phyloP scores from a whole-genome alignment of 805 yeast genomes.

The Candida odintsovae region DNA sequence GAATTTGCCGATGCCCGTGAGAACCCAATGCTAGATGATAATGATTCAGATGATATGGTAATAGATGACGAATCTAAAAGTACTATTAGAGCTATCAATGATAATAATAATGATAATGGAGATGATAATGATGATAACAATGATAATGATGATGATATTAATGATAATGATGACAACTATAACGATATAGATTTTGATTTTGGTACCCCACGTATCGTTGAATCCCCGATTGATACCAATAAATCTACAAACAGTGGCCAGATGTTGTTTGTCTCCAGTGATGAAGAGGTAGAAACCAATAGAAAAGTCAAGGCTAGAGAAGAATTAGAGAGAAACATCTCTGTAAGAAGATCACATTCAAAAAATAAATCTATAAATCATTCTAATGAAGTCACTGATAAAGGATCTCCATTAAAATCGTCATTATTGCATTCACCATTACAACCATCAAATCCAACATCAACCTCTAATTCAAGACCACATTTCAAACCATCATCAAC shows the following conservation, averaged over 20 bases:
- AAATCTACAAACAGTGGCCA: constrained; percentile 5
- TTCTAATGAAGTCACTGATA: background rate
- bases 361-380: background rate
- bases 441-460: constrained; percentile 3
- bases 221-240: background rate
- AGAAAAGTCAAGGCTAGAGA: constrained; percentile 6
- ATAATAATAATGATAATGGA: background rate
- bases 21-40: constrained; percentile 10
- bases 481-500: background rate
- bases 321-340: constrained; percentile 18
- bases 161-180: constrained; percentile 6
- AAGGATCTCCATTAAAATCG: constrained; percentile 6
- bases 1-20: constrained; percentile 18
- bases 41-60: constrained; percentile 24
- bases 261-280: constrained; percentile 16
- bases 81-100: constrained; percentile 12
- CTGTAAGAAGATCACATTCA: constrained; percentile 7
- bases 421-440: constrained; percentile 5
- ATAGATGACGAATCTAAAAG: constrained; percentile 24
- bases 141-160: constrained; percentile 1
- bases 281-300: constrained; percentile 4
- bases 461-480: background rate
- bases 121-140: background rate
- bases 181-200: background rate
- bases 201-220: background rate